Evolutionary conservation across 129 eudicot species (phyloP), one percentile per base, ranked within the genome.

Genomic region (Erigeron canadensis): DNA sequence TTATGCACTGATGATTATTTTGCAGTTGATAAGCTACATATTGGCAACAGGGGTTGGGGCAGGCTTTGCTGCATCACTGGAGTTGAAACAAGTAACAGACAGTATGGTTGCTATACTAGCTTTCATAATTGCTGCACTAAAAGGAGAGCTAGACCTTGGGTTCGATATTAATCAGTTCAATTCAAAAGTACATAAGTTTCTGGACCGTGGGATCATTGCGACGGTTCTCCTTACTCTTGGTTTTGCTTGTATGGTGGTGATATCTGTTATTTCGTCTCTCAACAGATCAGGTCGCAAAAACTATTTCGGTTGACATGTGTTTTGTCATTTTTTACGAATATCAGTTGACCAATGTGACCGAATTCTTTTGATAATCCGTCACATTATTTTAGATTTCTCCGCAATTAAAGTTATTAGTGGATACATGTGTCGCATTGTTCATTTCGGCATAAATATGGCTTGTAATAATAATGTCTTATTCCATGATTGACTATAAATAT

Each of bases 21-120:
- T 63, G 62, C 68, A 76, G 79, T 77, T 82, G 69, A 19, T 79
- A 2, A 74, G 83, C 61, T 79, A 76, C 17, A 40, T 82, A 10
- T 70, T 85, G 57, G 90, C 90, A 77, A 68, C 66, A 5, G 90
- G 81, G 42, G 74, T 74, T 65, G 90, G 87, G 9, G 87, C 83
- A 17, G 85, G 90, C 28, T 69, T 82, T 65, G 87, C 83, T 4
- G 81, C 74, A 55, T 76, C 81, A 10, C 22, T 59, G 12, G 90
- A 85, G 71, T 65, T 82, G 1, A 82, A 74, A 63, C 61, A 37
- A 18, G 0, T 39, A 0, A 5, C 54, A 8, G 43, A 79, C 2
- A 34, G 5, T n/a, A 2, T 64, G 8, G 47, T 56, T 40, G 70
- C 10, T 69, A n/a, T 70, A 22, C 2, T 75, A 16, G 51, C 57